Percentiles rank a stretch among this genome's conserved stretches.
phyloP scores from a whole-genome alignment of 371 early-diverging fungal species.

The Mucor circinelloides region DNA sequence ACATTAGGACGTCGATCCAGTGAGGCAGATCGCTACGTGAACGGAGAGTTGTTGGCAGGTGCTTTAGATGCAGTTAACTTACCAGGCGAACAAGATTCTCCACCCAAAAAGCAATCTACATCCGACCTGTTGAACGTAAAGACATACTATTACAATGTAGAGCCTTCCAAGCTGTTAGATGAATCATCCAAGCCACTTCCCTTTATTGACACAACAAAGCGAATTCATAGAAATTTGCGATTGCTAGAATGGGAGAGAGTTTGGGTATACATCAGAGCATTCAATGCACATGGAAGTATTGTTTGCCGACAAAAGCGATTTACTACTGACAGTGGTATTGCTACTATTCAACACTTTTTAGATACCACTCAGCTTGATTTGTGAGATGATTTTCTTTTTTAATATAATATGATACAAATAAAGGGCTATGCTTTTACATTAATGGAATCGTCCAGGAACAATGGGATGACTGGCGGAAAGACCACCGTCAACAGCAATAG shows the following conservation, averaged over 20 bases:
- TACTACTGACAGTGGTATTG: constrained; percentile 31
- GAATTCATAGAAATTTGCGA: constrained; percentile 36
- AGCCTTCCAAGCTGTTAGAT: constrained; percentile 14
- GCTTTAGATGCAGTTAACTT: constrained; percentile 23
- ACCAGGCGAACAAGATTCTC: constrained; percentile 1
- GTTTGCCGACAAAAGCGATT: constrained; percentile 46
- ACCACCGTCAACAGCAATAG: constrained; percentile 59
- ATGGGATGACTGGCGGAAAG: constrained; percentile 51
- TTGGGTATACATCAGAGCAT: constrained; percentile 43
- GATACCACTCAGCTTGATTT: constrained; percentile 28
- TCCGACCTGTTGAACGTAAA: neutral
- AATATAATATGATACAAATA: neutral
- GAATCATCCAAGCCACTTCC: constrained; percentile 6
- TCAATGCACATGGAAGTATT: constrained; percentile 66
- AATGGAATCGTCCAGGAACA: constrained; percentile 39
- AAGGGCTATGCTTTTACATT: constrained; percentile 1
- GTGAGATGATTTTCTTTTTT: neutral
- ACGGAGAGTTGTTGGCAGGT: constrained; percentile 16
- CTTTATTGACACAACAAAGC: constrained; percentile 12
- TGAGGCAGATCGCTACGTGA: neutral
- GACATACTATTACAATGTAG: neutral
- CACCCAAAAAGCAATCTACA: neutral
- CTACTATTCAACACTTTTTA: constrained; percentile 52
- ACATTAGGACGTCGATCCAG: neutral
- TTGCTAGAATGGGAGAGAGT: constrained; percentile 52